A percentile compares a stretch with the other conserved stretches of the same genome.
These are phyloP conservation scores for Trichoderma harzianum DNA, from an alignment of 2,329 filamentous ascomycete species.

Conservation along the genomic window DNA sequence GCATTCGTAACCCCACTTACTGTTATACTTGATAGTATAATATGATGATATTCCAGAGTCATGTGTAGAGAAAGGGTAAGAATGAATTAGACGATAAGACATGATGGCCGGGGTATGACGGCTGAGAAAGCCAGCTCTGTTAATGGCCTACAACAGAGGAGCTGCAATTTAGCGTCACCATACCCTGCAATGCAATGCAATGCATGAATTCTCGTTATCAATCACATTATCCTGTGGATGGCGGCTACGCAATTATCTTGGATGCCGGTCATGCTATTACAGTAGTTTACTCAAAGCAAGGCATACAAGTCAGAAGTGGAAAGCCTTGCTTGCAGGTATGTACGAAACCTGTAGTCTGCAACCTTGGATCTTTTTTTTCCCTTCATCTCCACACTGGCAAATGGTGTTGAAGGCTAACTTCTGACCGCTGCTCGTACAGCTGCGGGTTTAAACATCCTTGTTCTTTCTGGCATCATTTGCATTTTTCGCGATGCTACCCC, in stretches of 20 bases:
- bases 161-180: not conserved
- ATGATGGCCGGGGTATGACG: not conserved
- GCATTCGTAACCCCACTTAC: not conserved
- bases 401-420: not conserved
- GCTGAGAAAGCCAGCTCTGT: not conserved
- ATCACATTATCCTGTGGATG: not conserved
- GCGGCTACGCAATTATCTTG: not conserved
- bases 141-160: not conserved
- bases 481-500: conserved; percentile 13
- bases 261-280: not conserved
- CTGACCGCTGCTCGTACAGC: conserved; percentile 7
- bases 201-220: not conserved
- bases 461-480: not conserved
- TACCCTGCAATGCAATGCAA: conserved; percentile 9
- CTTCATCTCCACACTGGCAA: not conserved
- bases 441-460: conserved; percentile 9
- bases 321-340: not conserved
- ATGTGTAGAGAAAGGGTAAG: not conserved
- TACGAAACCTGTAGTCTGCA: not conserved
- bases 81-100: not conserved
- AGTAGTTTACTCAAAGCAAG: not conserved
- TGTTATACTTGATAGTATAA: not conserved
- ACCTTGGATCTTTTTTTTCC: not conserved
- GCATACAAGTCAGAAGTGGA: not conserved
- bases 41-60: not conserved